Base-by-base conservation (phyloP, 371 early-diverging fungal species). In the Rhizomucor miehei region DNA sequence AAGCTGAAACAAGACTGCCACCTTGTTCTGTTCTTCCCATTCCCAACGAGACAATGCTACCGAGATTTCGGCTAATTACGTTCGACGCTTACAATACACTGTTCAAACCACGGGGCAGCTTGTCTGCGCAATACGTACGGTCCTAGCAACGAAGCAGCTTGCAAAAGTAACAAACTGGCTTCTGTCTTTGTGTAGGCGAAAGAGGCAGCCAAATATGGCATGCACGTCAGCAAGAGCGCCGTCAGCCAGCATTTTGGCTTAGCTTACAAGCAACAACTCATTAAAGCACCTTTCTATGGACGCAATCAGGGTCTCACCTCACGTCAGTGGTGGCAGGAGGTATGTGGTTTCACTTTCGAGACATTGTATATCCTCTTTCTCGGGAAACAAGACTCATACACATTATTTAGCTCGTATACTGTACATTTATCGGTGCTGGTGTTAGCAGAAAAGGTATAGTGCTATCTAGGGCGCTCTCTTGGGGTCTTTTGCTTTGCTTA, bases 31-130 rank as follows among this genome's bases (percentile, higher is more conserved):
- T 56, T 43, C 14, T 9, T 56, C 34, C 35, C 4, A 12, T 19
- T 48, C 11, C n/a, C 29, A 35, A 17, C 14, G 41, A 20, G 29
- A 54, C 16, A 45, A 46, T 36, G 29, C 19, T 44, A 38, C 13
- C 50, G 24, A 59, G 57, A 29, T 65, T 71, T 12, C 59, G 57
- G 39, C 55, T 71, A 4, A 62, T 73, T 46, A 71, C 77, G 1
- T 73, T 77, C 52, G 77, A 73, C 41, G 77, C 77, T 6, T 77
- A 67, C 24, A 68, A 73, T 47, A 77, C 77, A 1, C 59, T 73
- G n/a, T 73, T 71, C 29, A 73, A 69, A 45, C 73, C 69, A 13
- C 65, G 47, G 57, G 71, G 73, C 16, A 65, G 63, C 19, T 35
- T 65, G 6, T 58, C 66, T 19, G 56, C 57, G 16, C 62, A 59